phyloP scores from a whole-genome alignment of 2,329 filamentous ascomycete genomes.

The Aspergillus tubingensis region DNA sequence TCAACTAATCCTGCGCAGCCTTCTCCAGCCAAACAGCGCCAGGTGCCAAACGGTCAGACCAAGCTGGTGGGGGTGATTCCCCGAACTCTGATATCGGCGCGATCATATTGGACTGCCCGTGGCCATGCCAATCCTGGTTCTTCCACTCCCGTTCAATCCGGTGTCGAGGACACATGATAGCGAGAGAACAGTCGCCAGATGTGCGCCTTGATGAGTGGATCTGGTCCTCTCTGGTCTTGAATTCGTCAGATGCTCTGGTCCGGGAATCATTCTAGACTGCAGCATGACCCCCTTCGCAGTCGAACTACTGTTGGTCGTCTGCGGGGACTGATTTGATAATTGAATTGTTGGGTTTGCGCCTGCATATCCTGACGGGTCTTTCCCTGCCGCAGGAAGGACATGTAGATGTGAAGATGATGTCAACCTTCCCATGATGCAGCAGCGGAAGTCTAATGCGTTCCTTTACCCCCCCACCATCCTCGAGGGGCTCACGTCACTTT shows the following conservation, averaged over 20 bases:
- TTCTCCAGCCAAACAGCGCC: slow-evolving; percentile 5
- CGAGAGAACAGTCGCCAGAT: slow-evolving; percentile 6
- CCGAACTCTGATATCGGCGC: slow-evolving; percentile 16
- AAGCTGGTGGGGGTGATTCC: slow-evolving; percentile 7
- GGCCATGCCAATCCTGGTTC: slow-evolving; percentile 9
- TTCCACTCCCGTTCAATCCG: slow-evolving; percentile 8
- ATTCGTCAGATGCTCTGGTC: slow-evolving; percentile 26
- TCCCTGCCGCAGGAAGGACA: slow-evolving; percentile 11
- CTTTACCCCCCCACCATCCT: slow-evolving; percentile 14
- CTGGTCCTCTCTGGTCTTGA: slow-evolving; percentile 16
- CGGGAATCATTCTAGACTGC: slow-evolving; percentile 18
- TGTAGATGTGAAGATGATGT: slow-evolving; percentile 28
- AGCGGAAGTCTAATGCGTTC: slow-evolving; percentile 23
- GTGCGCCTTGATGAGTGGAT: slow-evolving; percentile 15
- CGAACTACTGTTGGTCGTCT: slow-evolving; percentile 23
- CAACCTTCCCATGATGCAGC: slow-evolving; percentile 24
- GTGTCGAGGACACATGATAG: slow-evolving; percentile 18
- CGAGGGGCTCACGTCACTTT: slow-evolving; percentile 14
- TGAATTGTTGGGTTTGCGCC: slow-evolving; percentile 16
- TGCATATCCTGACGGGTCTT: slow-evolving; percentile 24
- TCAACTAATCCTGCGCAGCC: slow-evolving; percentile 16
- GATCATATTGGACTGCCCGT: slow-evolving; percentile 14
- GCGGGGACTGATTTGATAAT: slow-evolving; percentile 27
- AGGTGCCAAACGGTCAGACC: slow-evolving; percentile 11
- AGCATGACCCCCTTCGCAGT: slow-evolving; percentile 21